Evolutionary conservation across 83 land plant species (phyloP), one percentile per base, ranked within the genome.

Genomic region (Picea abies): DNA sequence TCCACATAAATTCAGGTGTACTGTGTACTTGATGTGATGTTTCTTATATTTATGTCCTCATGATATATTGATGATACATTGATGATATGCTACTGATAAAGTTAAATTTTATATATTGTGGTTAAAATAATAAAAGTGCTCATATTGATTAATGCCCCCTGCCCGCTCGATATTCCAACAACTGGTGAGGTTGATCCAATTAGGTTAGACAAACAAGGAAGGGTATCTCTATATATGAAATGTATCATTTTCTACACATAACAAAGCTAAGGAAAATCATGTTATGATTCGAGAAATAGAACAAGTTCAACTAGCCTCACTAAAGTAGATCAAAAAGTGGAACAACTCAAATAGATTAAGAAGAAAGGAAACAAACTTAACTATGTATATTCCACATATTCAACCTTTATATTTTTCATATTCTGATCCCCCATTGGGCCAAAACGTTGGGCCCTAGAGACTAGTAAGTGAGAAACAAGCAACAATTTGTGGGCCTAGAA

Each of bases 211-310:
- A 91, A 82, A 72, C 91, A 92, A 79, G 98, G 99, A 25, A 93
- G 88, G 63, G 65, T 80, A 83, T 96, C 98, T 11, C 88, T 81
- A 83, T 96, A 96, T 17, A 96, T 92, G 80, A 90, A 96, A 63
- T 44, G 47, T 5, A 44, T 5, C 47, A 44, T 44, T 44, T 6
- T 0, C 8, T 44, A 7, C 7, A 44, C 84, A 78, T 69, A 25
- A 41, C 16, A 39, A n/a, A 10, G 22, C 29, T 8, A 64, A 39
- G 19, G 39, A 66, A 44, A 63, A 63, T 52, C 26, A 7, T 26
- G n/a, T 41, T 3, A 81, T 11, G 17, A 39, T 47, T 29, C 41
- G 39, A 63, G 14, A 60, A 37, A 23, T 47, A 23, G 15, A 6
- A 19, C 22, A 23, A 60, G 37, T 19, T 67, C 22, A 17, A 32